Base-by-base conservation (phyloP, 2,329 filamentous ascomycete genomes). In the Colletotrichum sp. region DNA sequence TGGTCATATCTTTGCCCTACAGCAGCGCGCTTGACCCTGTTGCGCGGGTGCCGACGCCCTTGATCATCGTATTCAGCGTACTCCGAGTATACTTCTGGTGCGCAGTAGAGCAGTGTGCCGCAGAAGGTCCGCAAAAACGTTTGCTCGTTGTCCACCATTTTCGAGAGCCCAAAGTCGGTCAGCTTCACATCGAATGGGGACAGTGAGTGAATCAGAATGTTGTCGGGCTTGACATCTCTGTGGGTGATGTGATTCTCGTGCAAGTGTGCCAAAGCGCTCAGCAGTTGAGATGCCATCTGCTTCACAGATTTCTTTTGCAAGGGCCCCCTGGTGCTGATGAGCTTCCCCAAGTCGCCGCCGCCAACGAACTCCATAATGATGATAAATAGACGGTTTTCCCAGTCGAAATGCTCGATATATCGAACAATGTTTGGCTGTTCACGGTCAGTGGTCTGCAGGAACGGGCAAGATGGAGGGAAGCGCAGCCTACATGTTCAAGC, bases 171-270 rank as follows among this genome's bases (percentile, higher is more conserved):
- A 86, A 99, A 99, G 82, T 99, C 97, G 0, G 97, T 98, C 16
- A 99, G 88, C 84, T 99, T 99, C 80, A 99, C 94, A 16, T 91
- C 88, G 65, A 98, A 91, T 0, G 96, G 96, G 7, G 93, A 88
- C 12, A 92, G 83, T 1, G 92, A 93, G 13, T 93, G 89, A 79
- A 99, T 94, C 55, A 99, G 89, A 76, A 99, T 98, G 81, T 99
- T 99, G 87, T 99, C 97, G 0, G 97, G 97, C 83, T 99, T 99
- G 82, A 99, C 96, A 84, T 99, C 97, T n/a, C 97, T 94, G 85
- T 99, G 97, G 0, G 96, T 99, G 80, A 99, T 98, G 81, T 94
- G 95, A 80, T 94, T 93, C 69, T 90, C 88, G 83, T 99, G 97
- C 10, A 99, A 88, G 83, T 99, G 98, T 34, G 92, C 92, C 68